Conservation (phyloP, 73 alveolate species). For the Blepharisma stoltei region DNA sequence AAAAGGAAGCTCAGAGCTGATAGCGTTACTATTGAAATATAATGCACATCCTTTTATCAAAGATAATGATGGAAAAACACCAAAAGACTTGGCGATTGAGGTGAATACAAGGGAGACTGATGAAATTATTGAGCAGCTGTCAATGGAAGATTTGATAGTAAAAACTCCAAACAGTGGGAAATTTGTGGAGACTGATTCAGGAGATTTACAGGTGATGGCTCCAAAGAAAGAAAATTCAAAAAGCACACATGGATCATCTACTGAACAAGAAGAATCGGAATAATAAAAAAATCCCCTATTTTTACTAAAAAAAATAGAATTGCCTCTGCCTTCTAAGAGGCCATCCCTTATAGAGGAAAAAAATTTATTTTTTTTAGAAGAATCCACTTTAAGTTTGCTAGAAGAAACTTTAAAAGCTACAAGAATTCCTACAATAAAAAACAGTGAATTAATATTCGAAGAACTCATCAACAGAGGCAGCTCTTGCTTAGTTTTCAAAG, state of each 20-base stretch:
- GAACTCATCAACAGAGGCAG: conserved; percentile 54
- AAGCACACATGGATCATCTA: no score
- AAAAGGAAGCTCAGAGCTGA: conserved; percentile 28
- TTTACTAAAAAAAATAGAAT: no score
- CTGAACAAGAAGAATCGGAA: background rate
- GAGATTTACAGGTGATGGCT: background rate
- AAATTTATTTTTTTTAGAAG: no score
- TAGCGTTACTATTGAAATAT: conserved; percentile 26
- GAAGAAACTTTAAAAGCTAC: conserved; percentile 3
- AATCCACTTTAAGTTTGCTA: background rate
- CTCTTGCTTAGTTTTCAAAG: conserved; percentile 85
- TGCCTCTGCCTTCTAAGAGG: no score
- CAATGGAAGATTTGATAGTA: background rate
- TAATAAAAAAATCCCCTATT: no score
- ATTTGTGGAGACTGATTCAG: background rate
- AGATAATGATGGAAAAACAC: conserved; percentile 1
- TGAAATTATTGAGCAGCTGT: conserved; percentile 22
- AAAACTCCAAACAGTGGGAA: background rate
- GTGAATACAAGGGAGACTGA: background rate
- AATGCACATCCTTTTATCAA: background rate
- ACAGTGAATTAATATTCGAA: background rate
- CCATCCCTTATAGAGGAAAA: no score
- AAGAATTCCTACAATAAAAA: conserved; percentile 14
- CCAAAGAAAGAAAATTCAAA: background rate
- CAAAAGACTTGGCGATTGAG: conserved; percentile 16